Percentiles rank a stretch among this genome's conserved stretches.
These are phyloP conservation scores for Akanthomyces muscarius DNA, from an alignment of 2,329 filamentous ascomycete species.

Conservation along the genomic window DNA sequence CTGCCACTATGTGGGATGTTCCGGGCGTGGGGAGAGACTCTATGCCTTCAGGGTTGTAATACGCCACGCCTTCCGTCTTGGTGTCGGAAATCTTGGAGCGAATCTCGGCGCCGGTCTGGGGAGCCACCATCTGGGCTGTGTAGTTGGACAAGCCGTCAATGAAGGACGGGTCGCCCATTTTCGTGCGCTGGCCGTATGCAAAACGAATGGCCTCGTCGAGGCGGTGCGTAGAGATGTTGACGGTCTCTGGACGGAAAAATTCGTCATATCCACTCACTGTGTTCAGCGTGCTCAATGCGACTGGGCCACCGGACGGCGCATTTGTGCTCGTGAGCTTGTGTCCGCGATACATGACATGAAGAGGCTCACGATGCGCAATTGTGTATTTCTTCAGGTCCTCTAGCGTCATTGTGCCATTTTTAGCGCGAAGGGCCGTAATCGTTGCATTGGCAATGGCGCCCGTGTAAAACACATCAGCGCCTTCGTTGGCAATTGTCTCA, in stretches of 20 bases:
- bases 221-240: conserved; percentile 66
- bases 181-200: conserved; percentile 68
- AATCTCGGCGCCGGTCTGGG: conserved; percentile 50
- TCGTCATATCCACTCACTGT: conserved; percentile 66
- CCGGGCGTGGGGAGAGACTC: conserved; percentile 58
- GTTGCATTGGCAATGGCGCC: conserved; percentile 67
- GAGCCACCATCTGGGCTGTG: conserved; percentile 63
- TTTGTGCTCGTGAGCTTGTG: conserved; percentile 64
- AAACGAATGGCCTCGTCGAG: conserved; percentile 83
- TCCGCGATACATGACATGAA: conserved; percentile 62
- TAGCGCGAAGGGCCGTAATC: conserved; percentile 58
- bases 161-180: conserved; percentile 74
- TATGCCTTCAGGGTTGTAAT: conserved; percentile 43
- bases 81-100: conserved; percentile 43
- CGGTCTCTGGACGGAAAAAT: conserved; percentile 52
- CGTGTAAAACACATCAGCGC: conserved; percentile 65
- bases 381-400: conserved; percentile 70
- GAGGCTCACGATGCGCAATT: conserved; percentile 57
- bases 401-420: conserved; percentile 73
- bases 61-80: conserved; percentile 35
- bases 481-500: conserved; percentile 62
- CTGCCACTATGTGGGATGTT: conserved; percentile 63
- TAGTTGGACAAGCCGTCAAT: conserved; percentile 56
- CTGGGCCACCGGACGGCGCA: conserved; percentile 70
- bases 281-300: conserved; percentile 70